Percentiles rank a stretch among this genome's conserved stretches.
Conservation (phyloP, 345 rosid species). For the Dovyalis caffra region DNA sequence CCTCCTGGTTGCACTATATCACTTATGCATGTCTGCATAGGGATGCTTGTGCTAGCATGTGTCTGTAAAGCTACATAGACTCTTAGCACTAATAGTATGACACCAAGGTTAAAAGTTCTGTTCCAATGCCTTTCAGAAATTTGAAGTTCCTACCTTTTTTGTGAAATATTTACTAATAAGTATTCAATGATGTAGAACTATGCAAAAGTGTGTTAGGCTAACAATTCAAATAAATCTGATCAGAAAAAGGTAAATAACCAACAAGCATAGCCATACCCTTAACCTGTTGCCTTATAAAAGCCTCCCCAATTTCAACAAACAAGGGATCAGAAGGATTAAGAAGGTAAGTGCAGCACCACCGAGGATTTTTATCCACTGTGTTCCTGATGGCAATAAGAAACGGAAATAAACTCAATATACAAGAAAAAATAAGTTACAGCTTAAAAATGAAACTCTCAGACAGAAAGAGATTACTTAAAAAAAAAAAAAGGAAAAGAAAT, state of each 20-base stretch:
- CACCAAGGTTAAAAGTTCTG: not conserved
- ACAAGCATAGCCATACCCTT: conserved; percentile 46
- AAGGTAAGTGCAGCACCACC: conserved; percentile 97
- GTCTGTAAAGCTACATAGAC: not conserved
- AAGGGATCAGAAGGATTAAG: conserved; percentile 85
- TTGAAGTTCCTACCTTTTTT: not conserved
- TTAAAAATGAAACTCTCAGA: not conserved
- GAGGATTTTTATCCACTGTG: conserved; percentile 78
- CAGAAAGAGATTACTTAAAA: not conserved
- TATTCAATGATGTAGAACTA: not conserved
- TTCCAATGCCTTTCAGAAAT: not conserved
- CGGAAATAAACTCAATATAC: not conserved
- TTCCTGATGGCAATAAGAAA: conserved; percentile 53
- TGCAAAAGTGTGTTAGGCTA: not conserved
- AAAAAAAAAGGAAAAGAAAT: too few relatives aligned
- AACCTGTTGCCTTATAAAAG: conserved; percentile 71
- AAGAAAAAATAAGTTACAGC: not conserved
- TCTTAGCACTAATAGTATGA: not conserved
- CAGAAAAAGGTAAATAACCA: conserved; percentile 3
- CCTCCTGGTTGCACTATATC: not conserved
- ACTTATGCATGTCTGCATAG: not conserved
- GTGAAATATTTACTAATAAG: not conserved
- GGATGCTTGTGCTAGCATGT: not conserved
- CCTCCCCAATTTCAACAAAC: conserved; percentile 82
- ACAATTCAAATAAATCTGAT: not conserved